Conservation (phyloP, 2,329 filamentous ascomycete species). For the Stromatinia cepivora region DNA sequence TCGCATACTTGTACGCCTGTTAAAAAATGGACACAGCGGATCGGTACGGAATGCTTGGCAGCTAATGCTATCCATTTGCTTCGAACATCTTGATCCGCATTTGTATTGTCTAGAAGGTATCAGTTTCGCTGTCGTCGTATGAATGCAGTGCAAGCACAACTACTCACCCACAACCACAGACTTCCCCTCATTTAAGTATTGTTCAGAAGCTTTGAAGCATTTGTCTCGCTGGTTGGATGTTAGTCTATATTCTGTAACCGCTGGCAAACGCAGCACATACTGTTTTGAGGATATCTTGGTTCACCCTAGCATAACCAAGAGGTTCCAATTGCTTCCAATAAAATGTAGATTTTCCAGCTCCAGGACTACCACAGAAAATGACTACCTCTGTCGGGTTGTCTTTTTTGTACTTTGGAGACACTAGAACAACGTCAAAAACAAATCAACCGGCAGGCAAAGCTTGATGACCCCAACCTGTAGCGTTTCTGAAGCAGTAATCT, state of each 20-base stretch:
- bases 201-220: constrained; percentile 70
- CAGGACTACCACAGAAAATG: constrained; percentile 84
- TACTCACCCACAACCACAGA: constrained; percentile 76
- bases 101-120: constrained; percentile 78
- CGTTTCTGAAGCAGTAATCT: constrained; percentile 49
- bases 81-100: constrained; percentile 76
- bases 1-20: constrained; percentile 63
- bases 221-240: constrained; percentile 50
- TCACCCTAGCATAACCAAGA: constrained; percentile 79
- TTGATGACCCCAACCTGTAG: constrained; percentile 33
- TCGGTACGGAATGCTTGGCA: constrained; percentile 66
- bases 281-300: constrained; percentile 85
- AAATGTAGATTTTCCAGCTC: constrained; percentile 88
- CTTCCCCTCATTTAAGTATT: constrained; percentile 61
- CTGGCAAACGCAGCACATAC: constrained; percentile 43
- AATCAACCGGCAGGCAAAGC: not conserved
- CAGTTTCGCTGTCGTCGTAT: constrained; percentile 13
- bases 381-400: constrained; percentile 71
- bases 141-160: constrained; percentile 22
- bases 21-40: constrained; percentile 85
- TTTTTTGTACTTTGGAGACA: constrained; percentile 48
- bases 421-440: constrained; percentile 30
- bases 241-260: constrained; percentile 28
- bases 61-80: constrained; percentile 78
- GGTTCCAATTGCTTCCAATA: constrained; percentile 77